A percentile compares a stretch with the other conserved stretches of the same genome.
phyloP scores from a whole-genome alignment of 805 yeast species.

The Metschnikowia reukaufii region DNA sequence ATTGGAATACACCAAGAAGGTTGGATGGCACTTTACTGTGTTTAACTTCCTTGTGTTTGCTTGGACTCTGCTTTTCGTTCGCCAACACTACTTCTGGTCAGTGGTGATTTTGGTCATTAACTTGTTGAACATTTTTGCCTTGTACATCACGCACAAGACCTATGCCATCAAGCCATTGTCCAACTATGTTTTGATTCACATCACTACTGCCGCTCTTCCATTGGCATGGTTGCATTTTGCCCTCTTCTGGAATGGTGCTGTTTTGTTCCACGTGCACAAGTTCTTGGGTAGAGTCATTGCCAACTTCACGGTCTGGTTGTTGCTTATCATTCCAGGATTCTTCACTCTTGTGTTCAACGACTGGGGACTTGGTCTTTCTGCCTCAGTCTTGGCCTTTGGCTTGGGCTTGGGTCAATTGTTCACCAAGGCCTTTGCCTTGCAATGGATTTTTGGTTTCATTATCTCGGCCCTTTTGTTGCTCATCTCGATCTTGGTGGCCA shows the following conservation, averaged over 20 bases:
- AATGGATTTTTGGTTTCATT: slow-evolving; percentile 80
- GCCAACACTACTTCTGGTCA: slow-evolving; percentile 55
- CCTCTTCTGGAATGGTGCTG: slow-evolving; percentile 85
- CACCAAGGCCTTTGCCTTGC: slow-evolving; percentile 69
- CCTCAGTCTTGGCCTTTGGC: slow-evolving; percentile 60
- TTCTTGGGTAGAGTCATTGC: slow-evolving; percentile 67
- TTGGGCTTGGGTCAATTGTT: slow-evolving; percentile 70
- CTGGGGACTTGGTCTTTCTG: slow-evolving; percentile 65
- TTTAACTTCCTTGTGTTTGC: slow-evolving; percentile 60
- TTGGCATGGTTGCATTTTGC: slow-evolving; percentile 72
- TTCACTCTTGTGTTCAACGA: slow-evolving; percentile 63
- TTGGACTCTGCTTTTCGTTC: slow-evolving; percentile 65
- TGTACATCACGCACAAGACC: slow-evolving; percentile 62
- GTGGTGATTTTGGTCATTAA: slow-evolving; percentile 61
- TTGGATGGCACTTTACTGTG: slow-evolving; percentile 61
- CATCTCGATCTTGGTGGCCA: slow-evolving; percentile 47
- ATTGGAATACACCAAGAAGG: slow-evolving; percentile 32
- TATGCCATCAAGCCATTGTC: slow-evolving; percentile 51
- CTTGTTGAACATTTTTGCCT: slow-evolving; percentile 55
- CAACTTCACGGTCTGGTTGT: slow-evolving; percentile 76
- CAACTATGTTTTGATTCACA: slow-evolving; percentile 60
- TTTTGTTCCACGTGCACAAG: slow-evolving; percentile 59
- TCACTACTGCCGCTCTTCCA: slow-evolving; percentile 68
- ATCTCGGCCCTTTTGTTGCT: slow-evolving; percentile 60
- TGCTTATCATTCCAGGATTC: slow-evolving; percentile 61